Evolutionary conservation across 163 green algal genomes (phyloP).

Genomic region (Coccomyxa subellipsoidea): DNA sequence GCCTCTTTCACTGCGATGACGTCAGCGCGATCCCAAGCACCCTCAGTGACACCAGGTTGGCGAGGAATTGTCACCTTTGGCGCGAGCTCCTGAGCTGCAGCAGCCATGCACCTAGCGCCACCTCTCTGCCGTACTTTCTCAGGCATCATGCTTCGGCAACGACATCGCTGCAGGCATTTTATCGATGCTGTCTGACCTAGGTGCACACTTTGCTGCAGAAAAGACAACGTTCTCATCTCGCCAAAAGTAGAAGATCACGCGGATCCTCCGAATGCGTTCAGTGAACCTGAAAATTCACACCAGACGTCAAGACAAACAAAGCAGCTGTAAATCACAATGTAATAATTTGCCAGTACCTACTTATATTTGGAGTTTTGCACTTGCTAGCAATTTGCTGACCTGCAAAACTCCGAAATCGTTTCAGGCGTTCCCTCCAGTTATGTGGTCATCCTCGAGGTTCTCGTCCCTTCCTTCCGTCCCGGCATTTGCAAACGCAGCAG

Average conservation of each 20-base stretch:
- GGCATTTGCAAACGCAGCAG: too few species aligned
- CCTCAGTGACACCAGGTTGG: slow-evolving; percentile 43
- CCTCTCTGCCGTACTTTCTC: not conserved
- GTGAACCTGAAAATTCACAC: too few species aligned
- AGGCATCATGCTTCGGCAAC: not conserved
- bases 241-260: not conserved
- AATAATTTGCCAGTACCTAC: too few species aligned
- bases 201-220: not conserved
- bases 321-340: too few species aligned
- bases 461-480: too few species aligned
- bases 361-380: too few species aligned
- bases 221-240: not conserved
- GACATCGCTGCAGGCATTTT: not conserved
- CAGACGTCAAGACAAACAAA: too few species aligned
- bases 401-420: too few species aligned
- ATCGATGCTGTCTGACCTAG: not conserved
- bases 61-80: slow-evolving; percentile 13
- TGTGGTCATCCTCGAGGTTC: too few species aligned
- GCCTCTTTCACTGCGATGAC: slow-evolving; percentile 36
- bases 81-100: not conserved
- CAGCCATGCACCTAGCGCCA: not conserved
- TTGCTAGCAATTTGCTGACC: too few species aligned
- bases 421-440: too few species aligned
- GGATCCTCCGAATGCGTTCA: too few species aligned
- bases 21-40: slow-evolving; percentile 43